Conservation (phyloP, 305 asterid genomes). For the Rubia peregrina region DNA sequence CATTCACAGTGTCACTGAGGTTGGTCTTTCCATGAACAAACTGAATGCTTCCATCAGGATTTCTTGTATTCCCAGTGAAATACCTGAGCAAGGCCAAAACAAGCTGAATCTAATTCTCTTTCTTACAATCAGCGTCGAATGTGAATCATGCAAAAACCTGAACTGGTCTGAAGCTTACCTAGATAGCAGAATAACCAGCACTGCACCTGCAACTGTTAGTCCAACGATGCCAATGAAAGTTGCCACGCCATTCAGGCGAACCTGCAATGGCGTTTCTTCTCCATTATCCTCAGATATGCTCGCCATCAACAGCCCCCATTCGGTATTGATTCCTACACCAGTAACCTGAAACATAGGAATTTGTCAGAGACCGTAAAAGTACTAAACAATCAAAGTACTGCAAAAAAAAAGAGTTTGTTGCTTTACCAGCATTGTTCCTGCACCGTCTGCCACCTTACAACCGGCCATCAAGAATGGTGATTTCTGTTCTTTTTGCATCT, state of each 20-base stretch:
- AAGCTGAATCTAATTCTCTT: not conserved
- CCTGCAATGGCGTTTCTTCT: conserved; percentile 99
- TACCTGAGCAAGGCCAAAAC: conserved; percentile 36
- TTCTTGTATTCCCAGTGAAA: conserved; percentile 71
- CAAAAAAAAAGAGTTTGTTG: not conserved
- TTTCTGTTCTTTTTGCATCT: conserved; percentile 78
- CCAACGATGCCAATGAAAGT: conserved; percentile 95
- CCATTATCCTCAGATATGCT: conserved; percentile 94
- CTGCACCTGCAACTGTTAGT: conserved; percentile 69
- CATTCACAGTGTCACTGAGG: conserved; percentile 45
- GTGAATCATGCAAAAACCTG: not conserved
- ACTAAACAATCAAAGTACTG: not conserved
- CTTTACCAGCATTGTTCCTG: conserved; percentile 87
- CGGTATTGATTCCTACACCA: conserved; percentile 93
- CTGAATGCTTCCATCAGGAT: conserved; percentile 73
- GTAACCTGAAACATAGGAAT: conserved; percentile 50
- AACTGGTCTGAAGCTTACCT: conserved; percentile 39
- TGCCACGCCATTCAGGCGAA: conserved; percentile 95
- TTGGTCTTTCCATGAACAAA: conserved; percentile 62
- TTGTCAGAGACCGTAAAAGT: conserved; percentile 4
- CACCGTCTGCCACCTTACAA: conserved; percentile 97
- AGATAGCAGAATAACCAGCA: conserved; percentile 60
- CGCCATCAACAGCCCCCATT: conserved; percentile 98
- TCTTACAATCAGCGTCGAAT: not conserved
- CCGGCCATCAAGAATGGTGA: conserved; percentile 92